Conservation (phyloP, 1,284 basidiomycete species). For the Sanghuangporus baumii region DNA sequence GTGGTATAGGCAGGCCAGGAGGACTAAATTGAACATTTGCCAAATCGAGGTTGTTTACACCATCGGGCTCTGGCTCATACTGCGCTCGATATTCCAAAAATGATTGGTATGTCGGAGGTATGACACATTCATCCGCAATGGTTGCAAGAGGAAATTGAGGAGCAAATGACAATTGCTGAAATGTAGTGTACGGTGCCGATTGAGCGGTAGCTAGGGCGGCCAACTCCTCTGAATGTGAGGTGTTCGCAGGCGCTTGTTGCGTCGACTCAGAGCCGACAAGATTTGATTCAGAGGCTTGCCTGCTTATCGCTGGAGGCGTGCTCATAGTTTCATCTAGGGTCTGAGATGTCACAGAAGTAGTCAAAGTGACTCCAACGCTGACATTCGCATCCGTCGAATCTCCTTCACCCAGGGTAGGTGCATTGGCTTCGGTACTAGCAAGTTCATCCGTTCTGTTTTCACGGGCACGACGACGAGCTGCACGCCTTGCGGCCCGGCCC, state of each 20-base stretch:
- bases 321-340: conserved; percentile 15
- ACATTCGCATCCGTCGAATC: conserved; percentile 60
- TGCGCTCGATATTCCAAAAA: conserved; percentile 65
- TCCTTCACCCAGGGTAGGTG: conserved; percentile 36
- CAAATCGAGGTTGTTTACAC: conserved; percentile 39
- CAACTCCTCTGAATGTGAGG: conserved; percentile 50
- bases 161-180: conserved; percentile 79
- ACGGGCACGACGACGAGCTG: conserved; percentile 69
- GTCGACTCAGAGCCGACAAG: conserved; percentile 2
- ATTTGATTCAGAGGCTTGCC: conserved; percentile 14
- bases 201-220: conserved; percentile 59
- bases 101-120: conserved; percentile 78
- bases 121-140: conserved; percentile 82
- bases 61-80: conserved; percentile 50
- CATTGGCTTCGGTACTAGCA: conserved; percentile 38
- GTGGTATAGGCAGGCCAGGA: conserved; percentile 69
- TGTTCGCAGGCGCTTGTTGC: conserved; percentile 17
- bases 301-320: conserved; percentile 18
- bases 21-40: conserved; percentile 66
- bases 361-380: conserved; percentile 54
- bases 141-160: conserved; percentile 80
- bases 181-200: conserved; percentile 79
- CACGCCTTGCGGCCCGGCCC: conserved; percentile 76
- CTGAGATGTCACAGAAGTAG: conserved; percentile 24
- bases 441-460: conserved; percentile 51